Conservation (phyloP, 2,329 filamentous ascomycete genomes). For the Coniella vitis region DNA sequence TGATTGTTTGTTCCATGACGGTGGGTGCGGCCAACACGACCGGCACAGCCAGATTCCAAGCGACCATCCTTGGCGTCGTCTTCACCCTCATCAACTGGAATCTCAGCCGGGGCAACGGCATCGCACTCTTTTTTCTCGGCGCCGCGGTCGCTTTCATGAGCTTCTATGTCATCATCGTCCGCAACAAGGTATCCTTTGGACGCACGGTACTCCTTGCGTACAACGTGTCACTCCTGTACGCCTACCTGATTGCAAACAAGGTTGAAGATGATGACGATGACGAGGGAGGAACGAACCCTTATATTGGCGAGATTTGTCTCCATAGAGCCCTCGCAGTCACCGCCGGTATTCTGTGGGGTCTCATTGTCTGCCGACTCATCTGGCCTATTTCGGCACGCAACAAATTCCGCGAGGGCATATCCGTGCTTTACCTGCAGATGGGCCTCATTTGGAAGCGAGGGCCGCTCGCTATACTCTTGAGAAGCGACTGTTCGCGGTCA, state of each 20-base stretch:
- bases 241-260: conserved; percentile 77
- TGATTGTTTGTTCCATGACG: conserved; percentile 97
- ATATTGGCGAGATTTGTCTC: conserved; percentile 80
- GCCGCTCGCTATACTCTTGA: conserved; percentile 67
- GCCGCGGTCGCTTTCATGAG: conserved; percentile 75
- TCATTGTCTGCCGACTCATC: conserved; percentile 80
- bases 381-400: conserved; percentile 89
- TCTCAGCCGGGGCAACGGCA: conserved; percentile 64
- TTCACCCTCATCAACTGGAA: conserved; percentile 75
- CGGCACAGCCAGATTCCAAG: conserved; percentile 76
- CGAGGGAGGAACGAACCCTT: conserved; percentile 75
- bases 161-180: conserved; percentile 83
- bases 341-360: conserved; percentile 82
- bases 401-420: conserved; percentile 84
- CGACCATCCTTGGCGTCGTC: conserved; percentile 73
- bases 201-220: conserved; percentile 93
- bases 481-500: conserved; percentile 49
- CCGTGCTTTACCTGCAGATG: conserved; percentile 89
- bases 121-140: conserved; percentile 71
- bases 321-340: conserved; percentile 86
- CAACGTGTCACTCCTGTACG: conserved; percentile 90
- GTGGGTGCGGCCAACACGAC: conserved; percentile 95
- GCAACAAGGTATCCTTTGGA: conserved; percentile 80
- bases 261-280: conserved; percentile 81
- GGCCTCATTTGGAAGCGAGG: conserved; percentile 94